Evolutionary conservation across 2,329 filamentous ascomycete genomes (phyloP).

Genomic region (Colletotrichum lentis): DNA sequence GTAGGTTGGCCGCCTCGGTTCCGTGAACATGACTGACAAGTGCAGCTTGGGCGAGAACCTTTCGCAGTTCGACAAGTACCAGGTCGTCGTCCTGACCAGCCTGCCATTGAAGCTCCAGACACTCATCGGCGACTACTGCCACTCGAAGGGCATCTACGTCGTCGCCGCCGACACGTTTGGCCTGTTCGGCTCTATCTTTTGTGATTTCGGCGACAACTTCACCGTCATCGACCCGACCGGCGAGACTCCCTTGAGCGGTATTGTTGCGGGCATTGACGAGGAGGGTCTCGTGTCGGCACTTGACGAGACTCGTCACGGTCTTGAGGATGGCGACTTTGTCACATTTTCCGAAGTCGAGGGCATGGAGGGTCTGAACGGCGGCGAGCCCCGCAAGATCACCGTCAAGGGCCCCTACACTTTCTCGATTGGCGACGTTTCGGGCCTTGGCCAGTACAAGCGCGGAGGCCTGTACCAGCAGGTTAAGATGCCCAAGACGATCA

Average conservation of each 20-base stretch:
- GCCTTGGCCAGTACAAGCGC: conserved; percentile 83
- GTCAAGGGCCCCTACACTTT: conserved; percentile 98
- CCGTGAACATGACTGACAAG: conserved; percentile 39
- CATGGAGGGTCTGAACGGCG: conserved; percentile 86
- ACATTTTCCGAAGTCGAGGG: conserved; percentile 94
- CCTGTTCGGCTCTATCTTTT: conserved; percentile 94
- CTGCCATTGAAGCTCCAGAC: conserved; percentile 83
- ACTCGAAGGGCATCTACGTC: conserved; percentile 90
- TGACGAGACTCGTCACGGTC: conserved; percentile 92
- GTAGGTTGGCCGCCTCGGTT: conserved; percentile 48
- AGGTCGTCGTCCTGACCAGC: conserved; percentile 90
- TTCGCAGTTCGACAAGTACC: conserved; percentile 85
- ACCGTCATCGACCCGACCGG: conserved; percentile 89
- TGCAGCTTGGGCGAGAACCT: conserved; percentile 77
- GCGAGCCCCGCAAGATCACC: conserved; percentile 86
- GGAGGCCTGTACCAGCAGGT: conserved; percentile 94
- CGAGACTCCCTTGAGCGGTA: conserved; percentile 86
- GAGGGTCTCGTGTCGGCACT: conserved; percentile 91
- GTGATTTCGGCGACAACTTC: conserved; percentile 95
- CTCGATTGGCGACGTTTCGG: conserved; percentile 91
- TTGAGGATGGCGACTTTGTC: conserved; percentile 96
- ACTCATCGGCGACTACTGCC: conserved; percentile 89
- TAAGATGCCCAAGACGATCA: conserved; percentile 95
- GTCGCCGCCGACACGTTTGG: conserved; percentile 90
- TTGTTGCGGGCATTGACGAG: conserved; percentile 88